phyloP scores from a whole-genome alignment of 2,329 filamentous ascomycete genomes.

The Stagonosporopsis chrysanthemi region DNA sequence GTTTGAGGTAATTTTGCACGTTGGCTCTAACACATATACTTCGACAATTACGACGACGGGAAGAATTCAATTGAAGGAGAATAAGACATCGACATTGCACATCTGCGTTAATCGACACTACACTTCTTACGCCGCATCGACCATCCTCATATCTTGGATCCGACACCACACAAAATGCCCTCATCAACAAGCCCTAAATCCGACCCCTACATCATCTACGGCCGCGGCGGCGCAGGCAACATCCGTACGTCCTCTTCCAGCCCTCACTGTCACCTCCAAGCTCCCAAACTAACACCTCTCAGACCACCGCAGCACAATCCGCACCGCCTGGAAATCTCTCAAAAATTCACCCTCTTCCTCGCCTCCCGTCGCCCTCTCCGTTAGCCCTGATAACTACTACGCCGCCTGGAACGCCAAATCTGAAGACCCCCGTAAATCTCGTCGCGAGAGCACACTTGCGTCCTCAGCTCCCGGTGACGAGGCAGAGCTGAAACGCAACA shows the following conservation, averaged over 20 bases:
- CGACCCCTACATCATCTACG: slow-evolving; percentile 22
- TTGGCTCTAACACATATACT: neutral
- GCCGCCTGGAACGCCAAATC: slow-evolving; percentile 18
- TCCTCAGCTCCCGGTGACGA: neutral
- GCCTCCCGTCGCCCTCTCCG: slow-evolving; percentile 10
- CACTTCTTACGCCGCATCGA: neutral
- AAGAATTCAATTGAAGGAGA: neutral
- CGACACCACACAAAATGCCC: slow-evolving; percentile 10
- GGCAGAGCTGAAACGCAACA: slow-evolving; percentile 1
- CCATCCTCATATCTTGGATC: neutral
- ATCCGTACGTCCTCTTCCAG: slow-evolving; percentile 7
- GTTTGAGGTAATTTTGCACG: slow-evolving; percentile 8
- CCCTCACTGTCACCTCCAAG: too few species aligned
- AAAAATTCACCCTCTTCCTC: slow-evolving; percentile 16
- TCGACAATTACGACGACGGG: too few species aligned
- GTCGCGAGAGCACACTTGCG: neutral
- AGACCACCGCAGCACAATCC: slow-evolving; percentile 20
- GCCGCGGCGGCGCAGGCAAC: slow-evolving; percentile 20
- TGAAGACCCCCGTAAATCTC: slow-evolving; percentile 12
- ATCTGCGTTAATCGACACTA: neutral
- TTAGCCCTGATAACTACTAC: slow-evolving; percentile 15
- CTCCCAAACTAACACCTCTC: neutral
- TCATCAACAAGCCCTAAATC: slow-evolving; percentile 13
- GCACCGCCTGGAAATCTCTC: slow-evolving; percentile 17
- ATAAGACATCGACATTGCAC: neutral